Conservation (phyloP, 2,329 filamentous ascomycete species). For the Ambrosiella beaveri region DNA sequence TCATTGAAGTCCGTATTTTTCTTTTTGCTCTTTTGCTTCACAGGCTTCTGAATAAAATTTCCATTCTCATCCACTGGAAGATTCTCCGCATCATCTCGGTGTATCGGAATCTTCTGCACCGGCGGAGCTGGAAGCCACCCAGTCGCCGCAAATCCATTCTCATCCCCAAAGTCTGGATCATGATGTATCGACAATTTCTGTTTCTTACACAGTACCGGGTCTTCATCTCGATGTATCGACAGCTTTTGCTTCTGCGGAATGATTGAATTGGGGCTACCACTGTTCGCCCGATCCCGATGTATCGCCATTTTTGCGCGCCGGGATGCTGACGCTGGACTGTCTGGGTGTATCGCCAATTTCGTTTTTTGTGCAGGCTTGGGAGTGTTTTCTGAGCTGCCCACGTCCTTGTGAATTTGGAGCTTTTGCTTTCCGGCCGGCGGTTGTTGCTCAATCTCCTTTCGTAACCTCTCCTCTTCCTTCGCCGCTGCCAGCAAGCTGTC, state of each 20-base stretch:
- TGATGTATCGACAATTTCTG: conserved; percentile 11
- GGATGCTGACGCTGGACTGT: background rate
- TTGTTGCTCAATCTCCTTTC: background rate
- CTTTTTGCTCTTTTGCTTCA: conserved; percentile 40
- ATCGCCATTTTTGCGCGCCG: conserved; percentile 6
- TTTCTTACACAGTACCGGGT: conserved; percentile 10
- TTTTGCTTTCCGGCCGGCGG: background rate
- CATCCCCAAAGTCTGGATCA: conserved; percentile 2
- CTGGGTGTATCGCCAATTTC: conserved; percentile 2
- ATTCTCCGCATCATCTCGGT: background rate
- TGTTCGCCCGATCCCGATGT: background rate
- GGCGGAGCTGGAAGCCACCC: background rate
- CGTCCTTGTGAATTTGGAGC: conserved; percentile 7
- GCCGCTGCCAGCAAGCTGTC: conserved; percentile 7
- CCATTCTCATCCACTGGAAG: conserved; percentile 13
- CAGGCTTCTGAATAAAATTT: conserved; percentile 15
- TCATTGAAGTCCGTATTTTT: conserved; percentile 76
- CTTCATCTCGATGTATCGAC: conserved; percentile 12
- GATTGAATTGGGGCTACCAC: background rate
- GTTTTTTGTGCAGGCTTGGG: background rate
- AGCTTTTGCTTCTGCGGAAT: conserved; percentile 12
- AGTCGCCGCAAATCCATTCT: conserved; percentile 2
- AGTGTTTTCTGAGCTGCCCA: background rate
- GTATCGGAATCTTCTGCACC: conserved; percentile 3
- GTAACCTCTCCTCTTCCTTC: background rate